Percentiles rank a stretch among this genome's conserved stretches.
These are phyloP conservation scores for Nicotiana otophora DNA, from an alignment of 257 asterid species.

Conservation along the genomic window DNA sequence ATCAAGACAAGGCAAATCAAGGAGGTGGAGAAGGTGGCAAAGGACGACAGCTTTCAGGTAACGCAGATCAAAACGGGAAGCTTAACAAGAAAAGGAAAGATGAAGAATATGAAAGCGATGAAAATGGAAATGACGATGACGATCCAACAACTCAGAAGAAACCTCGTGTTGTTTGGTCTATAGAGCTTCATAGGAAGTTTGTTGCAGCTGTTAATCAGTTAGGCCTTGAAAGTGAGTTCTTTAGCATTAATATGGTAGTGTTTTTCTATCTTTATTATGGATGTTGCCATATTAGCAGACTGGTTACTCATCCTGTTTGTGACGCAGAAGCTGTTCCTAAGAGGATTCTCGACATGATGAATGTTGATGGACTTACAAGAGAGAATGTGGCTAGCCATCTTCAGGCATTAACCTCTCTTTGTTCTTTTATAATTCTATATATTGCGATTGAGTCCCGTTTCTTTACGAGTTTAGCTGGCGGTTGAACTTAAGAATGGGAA, in stretches of 20 bases:
- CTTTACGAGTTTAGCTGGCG: background rate
- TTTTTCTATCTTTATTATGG: background rate
- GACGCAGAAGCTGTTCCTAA: slow-evolving; percentile 85
- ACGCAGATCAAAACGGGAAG: slow-evolving; percentile 46
- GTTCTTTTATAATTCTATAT: background rate
- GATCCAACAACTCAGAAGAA: slow-evolving; percentile 74
- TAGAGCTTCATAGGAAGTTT: slow-evolving; percentile 84
- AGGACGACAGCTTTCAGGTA: slow-evolving; percentile 35
- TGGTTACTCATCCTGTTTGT: background rate
- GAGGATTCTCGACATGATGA: slow-evolving; percentile 85
- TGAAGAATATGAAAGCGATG: slow-evolving; percentile 67
- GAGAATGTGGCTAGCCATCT: slow-evolving; percentile 98
- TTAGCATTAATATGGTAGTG: background rate
- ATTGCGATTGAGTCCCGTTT: background rate
- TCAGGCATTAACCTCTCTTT: slow-evolving; percentile 47
- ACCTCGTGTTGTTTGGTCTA: slow-evolving; percentile 90
- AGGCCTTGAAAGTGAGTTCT: slow-evolving; percentile 74
- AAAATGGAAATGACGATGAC: slow-evolving; percentile 48
- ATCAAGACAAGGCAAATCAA: slow-evolving; percentile 26
- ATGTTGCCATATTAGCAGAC: slow-evolving; percentile 1
- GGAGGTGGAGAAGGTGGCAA: slow-evolving; percentile 46
- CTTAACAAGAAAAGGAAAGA: slow-evolving; percentile 70
- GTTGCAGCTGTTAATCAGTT: slow-evolving; percentile 76
- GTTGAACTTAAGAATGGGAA: background rate
- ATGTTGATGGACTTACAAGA: slow-evolving; percentile 75